Base-by-base conservation (phyloP, 345 rosid genomes). In the Euphorbia peplus region DNA sequence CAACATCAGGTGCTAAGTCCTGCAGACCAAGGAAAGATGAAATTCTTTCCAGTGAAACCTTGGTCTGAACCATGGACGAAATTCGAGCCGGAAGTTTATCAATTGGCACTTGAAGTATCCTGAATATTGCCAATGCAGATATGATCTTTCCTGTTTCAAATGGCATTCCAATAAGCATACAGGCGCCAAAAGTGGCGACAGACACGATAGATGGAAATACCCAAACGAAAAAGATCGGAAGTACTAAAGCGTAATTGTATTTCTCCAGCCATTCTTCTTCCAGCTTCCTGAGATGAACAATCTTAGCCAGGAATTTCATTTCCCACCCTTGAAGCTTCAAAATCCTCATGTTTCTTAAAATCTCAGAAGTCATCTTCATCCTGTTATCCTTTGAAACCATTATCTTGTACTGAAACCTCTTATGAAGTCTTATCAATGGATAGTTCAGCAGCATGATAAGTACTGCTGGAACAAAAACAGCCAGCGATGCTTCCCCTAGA, bases 261-360 rank as follows among this genome's bases (percentile, higher is more conserved):
- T 75, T 79, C 60, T 66, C 75, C 75, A 79, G 47, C 77, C 83
- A 79, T 10, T 73, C 70, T 8, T 50, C 22, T 28, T 79, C 83
- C 4, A 35, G 39, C 12, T 61, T 13, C 52, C 83, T 70, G 21
- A 75, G 79, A 14, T 75, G 70, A 29, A 53, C 24, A 61, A 75
- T 69, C 68, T 75, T 79, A 8, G 77, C 69, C 63, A 79, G 50
- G 55, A 79, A 75, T 18, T 69, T 79, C 75, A 75, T 75, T 64
- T 79, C 83, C 83, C 83, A 79, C n/a, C 70, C 83, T 58, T 79
- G 83, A 66, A 75, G 80, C 61, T 79, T 79, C 41, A 75, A 75
- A 47, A 75, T 79, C 56, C 67, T 79, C 80, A 79, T 75, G 66
- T 75, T 75, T 37, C 75, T 55, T 12, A 78, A 44, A 35, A 70